Evolutionary conservation across 805 yeast genomes (phyloP), one percentile per base, ranked within the genome.

Genomic region (Cyberlindnera maclurae): DNA sequence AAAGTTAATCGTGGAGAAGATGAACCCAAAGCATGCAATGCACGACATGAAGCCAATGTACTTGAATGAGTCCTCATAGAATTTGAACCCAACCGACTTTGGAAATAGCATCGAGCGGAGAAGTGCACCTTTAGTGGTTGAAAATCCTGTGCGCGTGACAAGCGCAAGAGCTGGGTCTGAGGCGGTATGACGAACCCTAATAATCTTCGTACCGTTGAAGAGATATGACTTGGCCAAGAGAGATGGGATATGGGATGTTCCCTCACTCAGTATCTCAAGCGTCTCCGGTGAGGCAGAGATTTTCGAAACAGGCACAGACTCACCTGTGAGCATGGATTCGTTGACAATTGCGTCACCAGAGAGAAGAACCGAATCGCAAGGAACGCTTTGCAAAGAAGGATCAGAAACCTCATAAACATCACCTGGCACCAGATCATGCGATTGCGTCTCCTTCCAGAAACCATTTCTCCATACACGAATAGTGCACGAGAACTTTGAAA

Each of bases 241-340:
- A 12, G 80, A 70, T 8, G 85, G 71, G 12, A 83, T 75, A 45
- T 73, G 74, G 3, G 79, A 63, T 36, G 65, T 67, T 17, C 63
- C 63, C n/a, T 68, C 68, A 3, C 76, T 65, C 35, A 85, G 58
- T 15, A 66, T 65, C n/a, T 62, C 62, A 29, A 87, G 72, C 0
- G 79, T 68, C 8, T 79, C 88, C 12, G 72, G 69, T 1, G 70
- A 63, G 2, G 93, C 86, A 2, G 84, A 72, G 10, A 68, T 45
- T 58, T 93, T 93, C 0, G 96, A 76, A 3, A 93, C 96, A 0
- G 99, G 98, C 1, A 93, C 97, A 37, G 96, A 87, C 59, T 93
- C 99, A 29, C 99, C 99, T 0, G 99, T 93, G 15, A 93, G 70
- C 96, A 93, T 93, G 5, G 97, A 84, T 57, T 93, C 99, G 59